phyloP scores from a whole-genome alignment of 306 rosid species.

The Acacia melanoxylon region DNA sequence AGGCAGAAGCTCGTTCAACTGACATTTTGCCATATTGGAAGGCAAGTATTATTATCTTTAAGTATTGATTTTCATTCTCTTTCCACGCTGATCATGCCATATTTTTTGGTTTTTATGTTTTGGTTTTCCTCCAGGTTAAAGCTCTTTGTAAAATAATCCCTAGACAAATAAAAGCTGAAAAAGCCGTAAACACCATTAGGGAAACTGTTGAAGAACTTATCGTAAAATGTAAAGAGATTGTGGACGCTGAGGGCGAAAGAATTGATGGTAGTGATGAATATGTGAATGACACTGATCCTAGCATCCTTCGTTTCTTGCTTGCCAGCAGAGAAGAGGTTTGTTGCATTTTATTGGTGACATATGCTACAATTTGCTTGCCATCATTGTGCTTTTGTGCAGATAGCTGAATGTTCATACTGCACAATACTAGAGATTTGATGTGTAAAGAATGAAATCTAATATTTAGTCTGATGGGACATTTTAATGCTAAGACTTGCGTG shows the following conservation, averaged over 20 bases:
- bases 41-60: conserved; percentile 41
- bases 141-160: conserved; percentile 82
- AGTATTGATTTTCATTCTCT: conserved; percentile 2
- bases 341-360: conserved; percentile 1
- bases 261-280: conserved; percentile 78
- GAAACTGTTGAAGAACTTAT: conserved; percentile 87
- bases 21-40: conserved; percentile 96
- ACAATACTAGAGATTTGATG: neutral
- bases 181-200: conserved; percentile 72
- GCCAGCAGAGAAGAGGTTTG: conserved; percentile 94
- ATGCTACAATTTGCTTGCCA: conserved; percentile 19
- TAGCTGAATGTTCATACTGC: neutral
- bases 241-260: conserved; percentile 89
- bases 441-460: neutral
- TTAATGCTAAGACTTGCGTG: neutral
- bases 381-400: neutral
- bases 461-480: neutral
- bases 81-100: conserved; percentile 6
- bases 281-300: conserved; percentile 81
- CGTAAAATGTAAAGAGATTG: conserved; percentile 82
- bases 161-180: conserved; percentile 87
- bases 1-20: conserved; percentile 95
- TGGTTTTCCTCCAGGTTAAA: conserved; percentile 51
- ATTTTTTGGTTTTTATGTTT: neutral
- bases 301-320: conserved; percentile 88